Evolutionary conservation across 495 filamentous ascomycete species (phyloP), one percentile per base, ranked within the genome.

Genomic region (Clavariopsis aquatica): DNA sequence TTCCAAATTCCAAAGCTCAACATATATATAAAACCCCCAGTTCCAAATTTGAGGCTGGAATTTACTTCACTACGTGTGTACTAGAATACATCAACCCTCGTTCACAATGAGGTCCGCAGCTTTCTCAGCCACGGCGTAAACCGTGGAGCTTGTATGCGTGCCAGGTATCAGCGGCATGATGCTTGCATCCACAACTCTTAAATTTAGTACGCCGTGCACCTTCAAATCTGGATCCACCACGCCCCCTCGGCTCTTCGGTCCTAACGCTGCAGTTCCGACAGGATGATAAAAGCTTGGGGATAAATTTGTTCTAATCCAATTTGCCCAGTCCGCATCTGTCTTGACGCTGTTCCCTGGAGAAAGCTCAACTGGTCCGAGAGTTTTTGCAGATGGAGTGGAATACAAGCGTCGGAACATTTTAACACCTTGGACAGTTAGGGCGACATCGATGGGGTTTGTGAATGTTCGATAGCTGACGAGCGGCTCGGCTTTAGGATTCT

Each of bases 41-140:
- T n/a, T n/a, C n/a, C n/a, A n/a, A n/a, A n/a, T n/a, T n/a, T n/a
- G n/a, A n/a, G n/a, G n/a, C n/a, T n/a, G n/a, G n/a, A n/a, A n/a
- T n/a, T n/a, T n/a, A n/a, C n/a, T n/a, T n/a, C n/a, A n/a, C n/a
- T n/a, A n/a, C n/a, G n/a, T n/a, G 45, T n/a, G 6, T 4, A 19
- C 22, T 17, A 8, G 45, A 5, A 6, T 4, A 47, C 17, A 5
- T 23, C 27, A 24, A 24, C 49, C 49, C 7, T 52, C 49, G 4
- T 28, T 23, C 15, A 55, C 49, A 49, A 63, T 56, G 24, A 54
- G 31, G 46, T 63, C 60, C 22, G 52, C 60, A 3, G 49, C 63
- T 57, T 66, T 66, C 49, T 66, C 63, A 17, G 63, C 63, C 20
- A 66, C 63, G 1, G 63, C 63, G 61, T 66, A 66, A 5, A 66